These are phyloP conservation scores for Aspergillus thermomutatus DNA, from an alignment of 2,329 filamentous ascomycete species.

Conservation along the genomic window DNA sequence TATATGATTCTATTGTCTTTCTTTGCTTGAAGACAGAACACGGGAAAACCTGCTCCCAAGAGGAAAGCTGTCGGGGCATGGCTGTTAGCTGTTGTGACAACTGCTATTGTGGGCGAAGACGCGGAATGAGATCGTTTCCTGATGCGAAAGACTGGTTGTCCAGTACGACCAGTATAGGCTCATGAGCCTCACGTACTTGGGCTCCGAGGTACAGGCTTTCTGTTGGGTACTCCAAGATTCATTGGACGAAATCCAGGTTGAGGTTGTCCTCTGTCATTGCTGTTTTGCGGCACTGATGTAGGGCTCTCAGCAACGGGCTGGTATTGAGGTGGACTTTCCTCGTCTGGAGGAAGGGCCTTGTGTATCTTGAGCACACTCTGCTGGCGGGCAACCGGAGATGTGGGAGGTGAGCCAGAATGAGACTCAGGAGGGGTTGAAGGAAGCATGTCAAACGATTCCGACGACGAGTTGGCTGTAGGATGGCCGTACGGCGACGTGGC, in stretches of 20 bases:
- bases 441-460: slow-evolving; percentile 40
- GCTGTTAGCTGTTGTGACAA: background rate
- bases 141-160: background rate
- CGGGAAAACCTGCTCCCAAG: background rate
- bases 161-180: background rate
- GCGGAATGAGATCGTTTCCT: background rate
- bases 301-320: slow-evolving; percentile 23
- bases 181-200: slow-evolving; percentile 7
- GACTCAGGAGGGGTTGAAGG: slow-evolving; percentile 35
- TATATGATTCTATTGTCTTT: background rate
- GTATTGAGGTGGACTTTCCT: slow-evolving; percentile 32
- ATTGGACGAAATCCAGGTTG: slow-evolving; percentile 25
- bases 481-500: slow-evolving; percentile 20
- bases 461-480: slow-evolving; percentile 25
- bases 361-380: slow-evolving; percentile 32
- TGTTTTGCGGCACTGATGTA: slow-evolving; percentile 8
- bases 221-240: slow-evolving; percentile 36
- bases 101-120: background rate
- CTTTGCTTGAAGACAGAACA: background rate
- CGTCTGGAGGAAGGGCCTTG: slow-evolving; percentile 19
- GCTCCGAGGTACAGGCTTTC: slow-evolving; percentile 37
- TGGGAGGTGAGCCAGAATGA: slow-evolving; percentile 30
- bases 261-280: slow-evolving; percentile 19
- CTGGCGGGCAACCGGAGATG: slow-evolving; percentile 28
- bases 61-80: background rate